These are phyloP conservation scores for Capronia coronata DNA, from an alignment of 2,329 filamentous ascomycete genomes.

Conservation along the genomic window DNA sequence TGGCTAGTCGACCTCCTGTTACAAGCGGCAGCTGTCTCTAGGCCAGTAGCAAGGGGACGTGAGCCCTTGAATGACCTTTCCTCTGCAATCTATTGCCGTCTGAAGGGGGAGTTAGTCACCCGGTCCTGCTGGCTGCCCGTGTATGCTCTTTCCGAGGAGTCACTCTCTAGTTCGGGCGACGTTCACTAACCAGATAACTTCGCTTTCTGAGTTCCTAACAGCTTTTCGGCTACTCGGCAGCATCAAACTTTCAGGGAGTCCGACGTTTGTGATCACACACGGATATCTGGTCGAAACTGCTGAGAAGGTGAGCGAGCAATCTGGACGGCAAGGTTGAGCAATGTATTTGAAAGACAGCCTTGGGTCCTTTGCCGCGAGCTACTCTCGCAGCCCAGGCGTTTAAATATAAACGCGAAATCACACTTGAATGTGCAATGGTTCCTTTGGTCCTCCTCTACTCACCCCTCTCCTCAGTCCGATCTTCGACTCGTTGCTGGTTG, in stretches of 20 bases:
- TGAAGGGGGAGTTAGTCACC: constrained; percentile 2
- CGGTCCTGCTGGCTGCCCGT: not conserved
- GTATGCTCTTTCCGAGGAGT: constrained; percentile 2
- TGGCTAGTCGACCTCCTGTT: not conserved
- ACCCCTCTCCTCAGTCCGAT: no score
- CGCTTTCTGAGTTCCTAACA: not conserved
- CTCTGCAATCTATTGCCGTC: constrained; percentile 7
- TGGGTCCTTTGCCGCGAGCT: no score
- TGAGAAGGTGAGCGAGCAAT: no score
- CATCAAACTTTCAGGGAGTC: not conserved
- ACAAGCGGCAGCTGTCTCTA: constrained; percentile 2
- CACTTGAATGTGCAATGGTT: no score
- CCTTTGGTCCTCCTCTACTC: no score
- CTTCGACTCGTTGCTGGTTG: no score
- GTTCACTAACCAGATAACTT: constrained; percentile 16
- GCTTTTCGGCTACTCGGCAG: not conserved
- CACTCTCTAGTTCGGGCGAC: not conserved
- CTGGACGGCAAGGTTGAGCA: not conserved
- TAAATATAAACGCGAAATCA: no score
- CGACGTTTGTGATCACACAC: not conserved
- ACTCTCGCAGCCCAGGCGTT: not conserved
- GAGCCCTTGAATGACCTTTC: not conserved
- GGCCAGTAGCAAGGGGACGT: constrained; percentile 4
- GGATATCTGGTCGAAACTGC: no score
- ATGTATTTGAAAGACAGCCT: not conserved